phyloP scores from a whole-genome alignment of 202 grass and related monocot species.

The Setaria italica region DNA sequence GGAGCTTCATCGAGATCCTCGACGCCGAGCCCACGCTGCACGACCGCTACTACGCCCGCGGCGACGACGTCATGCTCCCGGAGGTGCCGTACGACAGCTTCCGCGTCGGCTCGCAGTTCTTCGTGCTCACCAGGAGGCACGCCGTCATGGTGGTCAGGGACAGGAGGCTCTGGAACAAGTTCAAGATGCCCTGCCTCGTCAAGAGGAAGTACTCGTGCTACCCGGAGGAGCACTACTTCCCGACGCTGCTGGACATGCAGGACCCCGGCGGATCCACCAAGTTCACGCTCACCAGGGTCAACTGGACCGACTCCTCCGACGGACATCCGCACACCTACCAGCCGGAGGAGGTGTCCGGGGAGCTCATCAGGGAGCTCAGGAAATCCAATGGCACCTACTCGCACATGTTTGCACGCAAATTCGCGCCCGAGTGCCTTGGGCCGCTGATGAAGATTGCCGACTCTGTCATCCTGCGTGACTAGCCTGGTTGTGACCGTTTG shows the following conservation, averaged over 20 bases:
- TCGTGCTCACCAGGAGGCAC: constrained; percentile 63
- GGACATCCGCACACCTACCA: constrained; percentile 77
- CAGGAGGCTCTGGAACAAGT: constrained; percentile 78
- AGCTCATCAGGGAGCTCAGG: constrained; percentile 69
- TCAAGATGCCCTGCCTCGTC: constrained; percentile 64
- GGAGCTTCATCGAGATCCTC: constrained; percentile 85
- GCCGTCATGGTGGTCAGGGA: constrained; percentile 74
- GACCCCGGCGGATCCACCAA: constrained; percentile 61
- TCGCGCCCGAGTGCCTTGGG: constrained; percentile 47
- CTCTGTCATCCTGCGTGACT: constrained; percentile 61
- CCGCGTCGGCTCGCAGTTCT: constrained; percentile 83
- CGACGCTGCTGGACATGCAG: constrained; percentile 77
- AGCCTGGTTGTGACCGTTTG: constrained; percentile 14
- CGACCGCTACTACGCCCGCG: constrained; percentile 68
- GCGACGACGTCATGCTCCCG: constrained; percentile 65
- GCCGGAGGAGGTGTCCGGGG: constrained; percentile 61
- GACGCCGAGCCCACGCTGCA: constrained; percentile 59
- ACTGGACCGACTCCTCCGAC: constrained; percentile 58
- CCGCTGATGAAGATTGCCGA: constrained; percentile 63
- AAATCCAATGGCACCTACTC: constrained; percentile 73
- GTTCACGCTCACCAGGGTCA: constrained; percentile 75
- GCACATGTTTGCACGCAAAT: constrained; percentile 74
- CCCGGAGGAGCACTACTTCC: constrained; percentile 91
- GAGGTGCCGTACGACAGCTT: constrained; percentile 71
- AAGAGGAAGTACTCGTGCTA: constrained; percentile 61